These are phyloP conservation scores for Calonectria multiphialidica DNA, from an alignment of 2,329 filamentous ascomycete species.

Conservation along the genomic window DNA sequence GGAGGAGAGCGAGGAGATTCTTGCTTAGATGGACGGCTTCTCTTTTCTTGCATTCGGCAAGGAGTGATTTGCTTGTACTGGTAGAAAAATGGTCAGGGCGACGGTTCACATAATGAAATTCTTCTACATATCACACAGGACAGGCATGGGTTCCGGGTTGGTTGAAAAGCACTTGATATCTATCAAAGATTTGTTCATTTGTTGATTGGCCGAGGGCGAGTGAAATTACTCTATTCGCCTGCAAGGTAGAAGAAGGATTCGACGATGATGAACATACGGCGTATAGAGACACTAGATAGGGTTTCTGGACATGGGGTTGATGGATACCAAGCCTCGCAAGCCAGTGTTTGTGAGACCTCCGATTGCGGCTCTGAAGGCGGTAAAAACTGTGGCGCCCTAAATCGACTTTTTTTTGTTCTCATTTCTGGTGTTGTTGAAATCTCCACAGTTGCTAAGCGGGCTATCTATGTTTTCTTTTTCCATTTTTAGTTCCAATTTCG, in stretches of 20 bases:
- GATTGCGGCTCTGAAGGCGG: not conserved
- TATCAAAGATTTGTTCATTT: constrained; percentile 11
- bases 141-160: constrained; percentile 28
- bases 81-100: constrained; percentile 48
- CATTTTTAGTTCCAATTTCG: not conserved
- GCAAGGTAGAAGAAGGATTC: not conserved
- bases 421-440: not conserved
- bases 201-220: not conserved
- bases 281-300: not conserved
- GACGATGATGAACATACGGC: not conserved
- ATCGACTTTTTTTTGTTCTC: not conserved
- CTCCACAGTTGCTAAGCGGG: not conserved
- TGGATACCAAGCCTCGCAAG: not conserved
- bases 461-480: not conserved
- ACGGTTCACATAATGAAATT: constrained; percentile 51
- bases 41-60: constrained; percentile 45
- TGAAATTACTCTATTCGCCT: not conserved
- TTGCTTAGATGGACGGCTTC: constrained; percentile 50
- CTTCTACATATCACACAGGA: constrained; percentile 36
- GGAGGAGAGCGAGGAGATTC: constrained; percentile 86
- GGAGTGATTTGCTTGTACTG: constrained; percentile 49
- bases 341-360: not conserved
- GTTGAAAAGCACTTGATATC: constrained; percentile 33
- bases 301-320: not conserved
- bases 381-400: not conserved